Conservation (phyloP, 73 alveolate genomes). For the Strombidium stylifer region DNA sequence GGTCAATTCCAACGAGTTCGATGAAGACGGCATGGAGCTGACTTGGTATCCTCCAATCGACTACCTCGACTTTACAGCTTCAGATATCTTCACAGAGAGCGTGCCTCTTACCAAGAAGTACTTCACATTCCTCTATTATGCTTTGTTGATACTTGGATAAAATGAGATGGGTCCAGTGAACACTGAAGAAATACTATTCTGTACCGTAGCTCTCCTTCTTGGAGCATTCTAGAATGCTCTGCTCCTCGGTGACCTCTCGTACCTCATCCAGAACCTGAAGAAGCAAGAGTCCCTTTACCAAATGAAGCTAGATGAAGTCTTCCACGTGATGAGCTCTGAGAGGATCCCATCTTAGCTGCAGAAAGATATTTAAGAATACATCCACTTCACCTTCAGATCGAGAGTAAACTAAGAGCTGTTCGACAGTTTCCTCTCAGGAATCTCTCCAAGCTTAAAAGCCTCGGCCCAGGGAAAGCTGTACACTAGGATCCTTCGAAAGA, state of each 20-base stretch:
- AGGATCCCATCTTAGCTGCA: slow-evolving; percentile 21
- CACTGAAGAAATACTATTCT: slow-evolving; percentile 25
- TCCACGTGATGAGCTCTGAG: slow-evolving; percentile 47
- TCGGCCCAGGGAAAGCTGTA: slow-evolving; percentile 32
- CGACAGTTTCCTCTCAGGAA: slow-evolving; percentile 24
- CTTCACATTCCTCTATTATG: slow-evolving; percentile 28
- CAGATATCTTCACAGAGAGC: too few species aligned
- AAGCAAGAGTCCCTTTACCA: slow-evolving; percentile 27
- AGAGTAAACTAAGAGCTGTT: slow-evolving; percentile 36
- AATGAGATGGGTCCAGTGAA: slow-evolving; percentile 54
- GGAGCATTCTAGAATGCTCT: slow-evolving; percentile 43
- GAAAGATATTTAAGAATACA: slow-evolving; percentile 19
- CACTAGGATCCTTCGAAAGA: slow-evolving; percentile 8
- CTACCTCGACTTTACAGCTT: too few species aligned
- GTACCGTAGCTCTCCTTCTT: slow-evolving; percentile 22
- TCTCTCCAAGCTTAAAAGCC: slow-evolving; percentile 43
- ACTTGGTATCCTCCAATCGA: too few species aligned
- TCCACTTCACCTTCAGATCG: slow-evolving; percentile 31
- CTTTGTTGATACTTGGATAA: slow-evolving; percentile 54
- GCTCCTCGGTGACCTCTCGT: slow-evolving; percentile 53
- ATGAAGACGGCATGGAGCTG: too few species aligned
- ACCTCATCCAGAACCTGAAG: slow-evolving; percentile 30
- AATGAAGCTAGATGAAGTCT: slow-evolving; percentile 36
- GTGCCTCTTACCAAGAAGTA: slow-evolving; percentile 3
- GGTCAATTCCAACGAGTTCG: too few species aligned